Evolutionary conservation across 768 basidiomycete genomes (phyloP).

Genomic region (Lactifluus volemus): DNA sequence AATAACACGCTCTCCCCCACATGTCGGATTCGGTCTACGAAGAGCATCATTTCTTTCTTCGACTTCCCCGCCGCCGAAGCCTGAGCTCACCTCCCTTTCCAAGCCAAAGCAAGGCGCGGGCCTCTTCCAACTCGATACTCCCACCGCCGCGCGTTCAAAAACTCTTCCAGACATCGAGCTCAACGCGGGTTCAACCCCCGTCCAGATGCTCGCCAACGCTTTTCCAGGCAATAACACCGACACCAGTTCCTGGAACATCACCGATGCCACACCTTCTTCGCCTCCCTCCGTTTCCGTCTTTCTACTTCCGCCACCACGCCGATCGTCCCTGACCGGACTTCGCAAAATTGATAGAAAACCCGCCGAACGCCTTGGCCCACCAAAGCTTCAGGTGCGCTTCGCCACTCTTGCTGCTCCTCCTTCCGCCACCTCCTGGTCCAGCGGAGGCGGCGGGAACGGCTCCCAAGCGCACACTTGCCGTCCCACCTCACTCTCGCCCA

Average conservation of each 20-base stretch:
- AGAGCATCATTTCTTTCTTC: constrained; percentile 16
- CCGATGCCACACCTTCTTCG: constrained; percentile 50
- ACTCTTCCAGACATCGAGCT: constrained; percentile 52
- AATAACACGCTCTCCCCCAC: constrained; percentile 24
- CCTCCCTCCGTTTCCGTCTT: constrained; percentile 58
- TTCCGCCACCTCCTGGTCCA: constrained; percentile 19
- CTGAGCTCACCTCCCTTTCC: constrained; percentile 6
- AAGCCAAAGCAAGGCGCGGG: constrained; percentile 35
- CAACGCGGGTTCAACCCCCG: constrained; percentile 33
- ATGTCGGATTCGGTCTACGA: constrained; percentile 22
- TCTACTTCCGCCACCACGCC: constrained; percentile 40
- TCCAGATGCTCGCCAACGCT: constrained; percentile 47
- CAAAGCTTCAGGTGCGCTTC: constrained; percentile 56
- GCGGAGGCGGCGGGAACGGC: background rate
- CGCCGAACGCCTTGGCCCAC: constrained; percentile 41
- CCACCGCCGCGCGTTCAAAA: constrained; percentile 41
- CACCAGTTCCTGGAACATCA: constrained; percentile 33
- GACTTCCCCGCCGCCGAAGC: constrained; percentile 10
- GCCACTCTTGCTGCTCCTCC: constrained; percentile 51
- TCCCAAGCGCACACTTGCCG: constrained; percentile 38
- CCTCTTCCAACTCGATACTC: constrained; percentile 62
- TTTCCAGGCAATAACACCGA: constrained; percentile 28
- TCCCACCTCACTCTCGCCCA: constrained; percentile 52
- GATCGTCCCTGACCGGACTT: constrained; percentile 57
- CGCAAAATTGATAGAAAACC: constrained; percentile 54